Evolutionary conservation across 441 rosid species (phyloP).

Genomic region (Pelargonium cotyledonis): DNA sequence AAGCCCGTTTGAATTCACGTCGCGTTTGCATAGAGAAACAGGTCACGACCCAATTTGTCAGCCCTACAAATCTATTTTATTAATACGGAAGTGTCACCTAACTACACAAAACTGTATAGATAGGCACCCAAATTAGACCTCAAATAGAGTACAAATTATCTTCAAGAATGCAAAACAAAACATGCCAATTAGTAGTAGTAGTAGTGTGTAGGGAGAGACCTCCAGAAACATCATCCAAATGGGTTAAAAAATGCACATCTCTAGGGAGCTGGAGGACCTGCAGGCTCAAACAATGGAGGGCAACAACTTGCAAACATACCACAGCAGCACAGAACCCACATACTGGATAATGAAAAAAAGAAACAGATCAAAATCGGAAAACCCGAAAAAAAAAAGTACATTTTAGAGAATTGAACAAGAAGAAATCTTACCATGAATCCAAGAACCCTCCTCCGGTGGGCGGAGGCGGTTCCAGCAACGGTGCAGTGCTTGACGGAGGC

Average conservation of each 20-base stretch:
- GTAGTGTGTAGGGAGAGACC: background rate
- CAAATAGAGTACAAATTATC: no score
- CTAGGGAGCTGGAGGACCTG: constrained; percentile 36
- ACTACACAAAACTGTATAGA: no score
- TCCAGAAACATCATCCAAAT: background rate
- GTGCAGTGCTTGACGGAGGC: constrained; percentile 31
- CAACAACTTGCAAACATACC: constrained; percentile 46
- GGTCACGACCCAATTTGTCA: no score
- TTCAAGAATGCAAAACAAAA: no score
- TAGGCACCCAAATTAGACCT: no score
- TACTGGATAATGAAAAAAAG: constrained; percentile 23
- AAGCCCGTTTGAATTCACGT: no score
- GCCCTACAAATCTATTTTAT: no score
- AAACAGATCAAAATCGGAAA: background rate
- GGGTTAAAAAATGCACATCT: constrained; percentile 7
- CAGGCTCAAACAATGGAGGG: constrained; percentile 45
- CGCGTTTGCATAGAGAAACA: no score
- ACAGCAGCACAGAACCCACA: constrained; percentile 53
- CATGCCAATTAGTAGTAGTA: no score
- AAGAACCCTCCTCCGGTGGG: constrained; percentile 23
- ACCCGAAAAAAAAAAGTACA: background rate
- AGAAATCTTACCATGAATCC: constrained; percentile 34
- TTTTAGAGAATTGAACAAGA: background rate
- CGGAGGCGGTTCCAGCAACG: constrained; percentile 24
- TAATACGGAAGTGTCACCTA: no score